A percentile compares a stretch with the other conserved stretches of the same genome.
These are phyloP conservation scores for Neopestalotiopsis rosae DNA, from an alignment of 2,329 filamentous ascomycete genomes.

Conservation along the genomic window DNA sequence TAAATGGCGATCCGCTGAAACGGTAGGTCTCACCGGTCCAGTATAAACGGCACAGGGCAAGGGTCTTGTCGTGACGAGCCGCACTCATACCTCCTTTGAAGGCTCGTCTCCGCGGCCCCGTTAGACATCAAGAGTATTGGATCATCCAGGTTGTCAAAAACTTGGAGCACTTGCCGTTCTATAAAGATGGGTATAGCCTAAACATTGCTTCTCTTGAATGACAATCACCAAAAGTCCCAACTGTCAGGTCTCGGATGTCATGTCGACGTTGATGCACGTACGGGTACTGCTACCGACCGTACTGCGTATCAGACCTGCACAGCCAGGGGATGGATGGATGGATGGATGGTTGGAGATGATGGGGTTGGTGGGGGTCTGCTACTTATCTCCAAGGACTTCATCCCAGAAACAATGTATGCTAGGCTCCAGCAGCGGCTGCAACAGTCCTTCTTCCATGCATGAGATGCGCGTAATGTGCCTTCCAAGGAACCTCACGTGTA, in stretches of 20 bases:
- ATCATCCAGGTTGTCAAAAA: neutral
- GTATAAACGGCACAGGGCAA: neutral
- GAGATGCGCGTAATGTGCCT: neutral
- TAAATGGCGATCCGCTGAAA: neutral
- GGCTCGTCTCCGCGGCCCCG: neutral
- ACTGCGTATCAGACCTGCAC: neutral
- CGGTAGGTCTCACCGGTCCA: neutral
- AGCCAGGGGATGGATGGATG: neutral
- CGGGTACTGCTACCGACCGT: neutral
- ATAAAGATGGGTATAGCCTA: neutral
- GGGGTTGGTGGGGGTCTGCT: slow-evolving; percentile 4
- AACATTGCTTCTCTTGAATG: neutral
- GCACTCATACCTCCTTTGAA: neutral
- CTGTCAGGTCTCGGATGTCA: neutral
- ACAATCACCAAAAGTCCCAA: neutral
- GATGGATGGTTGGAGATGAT: neutral
- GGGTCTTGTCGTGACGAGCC: neutral
- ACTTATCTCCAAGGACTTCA: neutral
- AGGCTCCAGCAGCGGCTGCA: neutral
- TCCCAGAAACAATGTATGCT: neutral
- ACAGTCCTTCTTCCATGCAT: neutral
- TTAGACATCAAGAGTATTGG: neutral
- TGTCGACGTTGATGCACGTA: neutral
- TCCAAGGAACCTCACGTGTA: neutral
- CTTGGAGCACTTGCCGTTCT: neutral